Evolutionary conservation across 805 yeast genomes (phyloP).

Genomic region (Lipomyces kockii): DNA sequence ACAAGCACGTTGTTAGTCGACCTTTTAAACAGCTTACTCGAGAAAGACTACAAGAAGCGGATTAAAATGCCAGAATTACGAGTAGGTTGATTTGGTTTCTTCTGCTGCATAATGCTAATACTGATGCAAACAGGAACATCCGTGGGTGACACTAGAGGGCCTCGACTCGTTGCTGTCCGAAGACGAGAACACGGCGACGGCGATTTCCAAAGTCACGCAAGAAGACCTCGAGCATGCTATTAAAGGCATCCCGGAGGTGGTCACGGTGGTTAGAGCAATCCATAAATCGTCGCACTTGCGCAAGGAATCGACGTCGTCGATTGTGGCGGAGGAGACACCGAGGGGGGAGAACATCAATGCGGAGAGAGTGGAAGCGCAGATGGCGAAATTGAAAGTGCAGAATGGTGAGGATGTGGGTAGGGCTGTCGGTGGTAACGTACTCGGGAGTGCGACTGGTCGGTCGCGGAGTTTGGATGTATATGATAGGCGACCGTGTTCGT

Average conservation of each 20-base stretch:
- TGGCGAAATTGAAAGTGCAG: not conserved
- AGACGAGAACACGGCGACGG: slow-evolving; percentile 46
- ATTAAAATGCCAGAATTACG: slow-evolving; percentile 74
- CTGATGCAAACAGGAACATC: slow-evolving; percentile 52
- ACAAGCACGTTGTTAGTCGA: slow-evolving; percentile 54
- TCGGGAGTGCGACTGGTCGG: not conserved
- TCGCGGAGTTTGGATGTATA: slow-evolving; percentile 15
- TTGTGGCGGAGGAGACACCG: not conserved
- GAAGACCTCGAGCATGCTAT: slow-evolving; percentile 47
- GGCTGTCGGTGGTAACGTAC: too few species aligned
- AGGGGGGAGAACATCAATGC: not conserved
- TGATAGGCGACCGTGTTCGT: slow-evolving; percentile 9
- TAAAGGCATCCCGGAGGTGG: slow-evolving; percentile 38
- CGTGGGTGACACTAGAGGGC: slow-evolving; percentile 57
- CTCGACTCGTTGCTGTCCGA: slow-evolving; percentile 44
- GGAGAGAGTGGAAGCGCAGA: slow-evolving; percentile 9
- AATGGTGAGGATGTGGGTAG: not conserved
- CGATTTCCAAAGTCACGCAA: slow-evolving; percentile 44
- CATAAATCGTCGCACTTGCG: slow-evolving; percentile 10
- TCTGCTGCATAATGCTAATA: not conserved
- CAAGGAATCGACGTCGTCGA: slow-evolving; percentile 2
- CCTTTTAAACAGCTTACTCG: slow-evolving; percentile 61
- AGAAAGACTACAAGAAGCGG: slow-evolving; percentile 68
- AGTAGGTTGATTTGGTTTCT: not conserved
- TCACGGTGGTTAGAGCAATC: slow-evolving; percentile 28